Percentiles rank a stretch among this genome's conserved stretches.
phyloP scores from a whole-genome alignment of 1,139 yeast genomes.

The Geotrichum fermentans region DNA sequence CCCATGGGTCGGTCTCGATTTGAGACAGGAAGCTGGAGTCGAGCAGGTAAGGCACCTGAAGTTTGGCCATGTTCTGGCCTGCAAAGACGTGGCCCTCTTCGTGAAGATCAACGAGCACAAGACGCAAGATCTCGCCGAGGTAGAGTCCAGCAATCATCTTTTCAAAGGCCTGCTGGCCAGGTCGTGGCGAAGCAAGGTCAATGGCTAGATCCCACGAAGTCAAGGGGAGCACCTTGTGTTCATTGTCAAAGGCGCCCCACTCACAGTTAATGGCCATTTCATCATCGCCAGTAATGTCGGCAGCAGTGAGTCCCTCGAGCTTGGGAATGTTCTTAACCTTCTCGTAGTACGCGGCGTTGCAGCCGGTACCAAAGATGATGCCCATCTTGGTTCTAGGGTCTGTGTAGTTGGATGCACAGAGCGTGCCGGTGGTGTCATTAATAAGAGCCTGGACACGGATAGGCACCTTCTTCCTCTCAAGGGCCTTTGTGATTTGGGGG shows the following conservation, averaged over 20 bases:
- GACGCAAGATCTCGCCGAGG: conserved; percentile 85
- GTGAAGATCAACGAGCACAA: conserved; percentile 69
- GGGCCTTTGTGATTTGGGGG: conserved; percentile 77
- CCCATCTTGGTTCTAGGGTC: conserved; percentile 91
- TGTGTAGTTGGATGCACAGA: conserved; percentile 91
- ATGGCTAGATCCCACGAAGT: conserved; percentile 78
- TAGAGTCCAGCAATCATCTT: conserved; percentile 97
- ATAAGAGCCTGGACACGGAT: conserved; percentile 85
- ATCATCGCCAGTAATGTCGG: conserved; percentile 57
- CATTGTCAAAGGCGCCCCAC: conserved; percentile 96
- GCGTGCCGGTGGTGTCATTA: conserved; percentile 95
- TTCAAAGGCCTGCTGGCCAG: conserved; percentile 93
- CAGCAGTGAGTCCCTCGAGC: conserved; percentile 63
- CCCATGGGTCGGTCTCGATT: conserved; percentile 87
- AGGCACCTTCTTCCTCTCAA: conserved; percentile 61
- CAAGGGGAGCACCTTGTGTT: conserved; percentile 72
- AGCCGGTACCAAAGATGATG: conserved; percentile 94
- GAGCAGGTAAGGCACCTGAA: conserved; percentile 60
- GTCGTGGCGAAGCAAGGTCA: conserved; percentile 88
- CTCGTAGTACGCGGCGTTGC: conserved; percentile 94
- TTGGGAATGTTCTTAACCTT: conserved; percentile 70
- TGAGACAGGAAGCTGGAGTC: conserved; percentile 86
- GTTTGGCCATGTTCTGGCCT: conserved; percentile 58
- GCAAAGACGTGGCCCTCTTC: conserved; percentile 62
- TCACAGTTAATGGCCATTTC: conserved; percentile 97